Evolutionary conservation across 345 rosid genomes (phyloP).

Genomic region (Populus nigra): DNA sequence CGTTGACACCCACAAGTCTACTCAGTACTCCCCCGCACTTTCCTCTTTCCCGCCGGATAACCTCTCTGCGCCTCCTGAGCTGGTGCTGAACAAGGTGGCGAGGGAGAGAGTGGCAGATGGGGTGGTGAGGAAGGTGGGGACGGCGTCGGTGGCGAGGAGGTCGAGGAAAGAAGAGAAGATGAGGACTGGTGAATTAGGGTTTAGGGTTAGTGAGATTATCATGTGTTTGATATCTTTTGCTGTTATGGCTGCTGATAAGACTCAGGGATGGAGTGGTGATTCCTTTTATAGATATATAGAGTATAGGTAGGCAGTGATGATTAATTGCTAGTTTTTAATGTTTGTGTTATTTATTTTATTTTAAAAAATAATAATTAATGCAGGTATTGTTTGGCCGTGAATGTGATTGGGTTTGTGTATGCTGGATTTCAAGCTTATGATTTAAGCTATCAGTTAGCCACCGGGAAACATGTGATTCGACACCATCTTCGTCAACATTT

Average conservation of each 20-base stretch:
- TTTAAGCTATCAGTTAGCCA: constrained; percentile 50
- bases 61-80: constrained; percentile 15
- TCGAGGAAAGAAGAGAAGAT: constrained; percentile 37
- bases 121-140: constrained; percentile 34
- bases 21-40: constrained; percentile 43
- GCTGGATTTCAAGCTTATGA: constrained; percentile 71
- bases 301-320: constrained; percentile 50
- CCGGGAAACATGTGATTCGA: constrained; percentile 48
- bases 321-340: not conserved
- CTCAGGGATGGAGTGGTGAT: constrained; percentile 98
- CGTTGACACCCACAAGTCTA: constrained; percentile 44
- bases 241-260: constrained; percentile 93
- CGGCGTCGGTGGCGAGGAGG: constrained; percentile 32
- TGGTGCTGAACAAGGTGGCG: constrained; percentile 41
- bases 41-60: constrained; percentile 31
- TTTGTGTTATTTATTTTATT: not conserved
- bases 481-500: constrained; percentile 51
- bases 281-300: constrained; percentile 91
- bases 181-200: constrained; percentile 51
- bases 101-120: constrained; percentile 27
- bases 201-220: constrained; percentile 59
- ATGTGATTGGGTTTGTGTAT: constrained; percentile 71
- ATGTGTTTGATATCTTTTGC: constrained; percentile 89
- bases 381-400: constrained; percentile 86
- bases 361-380: not conserved